These are phyloP conservation scores for Danielozyma ontarioensis DNA, from an alignment of 805 yeast species.

Conservation along the genomic window DNA sequence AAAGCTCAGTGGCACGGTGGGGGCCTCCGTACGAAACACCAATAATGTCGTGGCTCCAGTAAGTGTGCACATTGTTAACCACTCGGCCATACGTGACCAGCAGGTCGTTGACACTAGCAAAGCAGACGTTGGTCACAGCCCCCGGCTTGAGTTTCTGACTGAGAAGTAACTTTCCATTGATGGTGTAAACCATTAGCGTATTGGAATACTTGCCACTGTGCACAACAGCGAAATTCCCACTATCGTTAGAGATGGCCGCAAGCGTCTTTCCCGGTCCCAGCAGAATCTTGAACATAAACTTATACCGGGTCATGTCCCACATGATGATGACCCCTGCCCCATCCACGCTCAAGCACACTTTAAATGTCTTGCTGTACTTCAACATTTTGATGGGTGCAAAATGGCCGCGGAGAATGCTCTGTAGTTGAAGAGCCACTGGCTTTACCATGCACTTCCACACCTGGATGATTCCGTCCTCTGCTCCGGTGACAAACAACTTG, in stretches of 20 bases:
- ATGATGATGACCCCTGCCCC: constrained; percentile 46
- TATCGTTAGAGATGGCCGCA: constrained; percentile 46
- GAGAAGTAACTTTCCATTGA: constrained; percentile 48
- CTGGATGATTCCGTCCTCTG: constrained; percentile 56
- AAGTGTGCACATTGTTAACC: constrained; percentile 22
- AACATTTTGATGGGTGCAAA: constrained; percentile 41
- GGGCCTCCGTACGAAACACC: constrained; percentile 19
- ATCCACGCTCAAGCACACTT: constrained; percentile 53
- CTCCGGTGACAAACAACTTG: constrained; percentile 42
- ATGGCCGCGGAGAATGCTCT: constrained; percentile 56
- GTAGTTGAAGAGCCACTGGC: constrained; percentile 31
- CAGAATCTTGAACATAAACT: constrained; percentile 40
- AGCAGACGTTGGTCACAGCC: constrained; percentile 16
- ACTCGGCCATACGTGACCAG: constrained; percentile 19
- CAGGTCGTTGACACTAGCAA: constrained; percentile 26
- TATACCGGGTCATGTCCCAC: constrained; percentile 61
- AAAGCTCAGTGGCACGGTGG: constrained; percentile 18
- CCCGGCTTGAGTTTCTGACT: constrained; percentile 12
- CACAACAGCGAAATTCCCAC: constrained; percentile 48
- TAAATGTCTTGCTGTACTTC: constrained; percentile 46
- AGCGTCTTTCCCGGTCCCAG: constrained; percentile 14
- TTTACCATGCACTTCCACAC: constrained; percentile 46
- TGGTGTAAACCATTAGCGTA: constrained; percentile 36
- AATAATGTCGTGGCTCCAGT: constrained; percentile 34
- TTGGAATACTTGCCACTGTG: constrained; percentile 12